phyloP scores from a whole-genome alignment of 2,329 filamentous ascomycete genomes.

The Madurella fahalii region DNA sequence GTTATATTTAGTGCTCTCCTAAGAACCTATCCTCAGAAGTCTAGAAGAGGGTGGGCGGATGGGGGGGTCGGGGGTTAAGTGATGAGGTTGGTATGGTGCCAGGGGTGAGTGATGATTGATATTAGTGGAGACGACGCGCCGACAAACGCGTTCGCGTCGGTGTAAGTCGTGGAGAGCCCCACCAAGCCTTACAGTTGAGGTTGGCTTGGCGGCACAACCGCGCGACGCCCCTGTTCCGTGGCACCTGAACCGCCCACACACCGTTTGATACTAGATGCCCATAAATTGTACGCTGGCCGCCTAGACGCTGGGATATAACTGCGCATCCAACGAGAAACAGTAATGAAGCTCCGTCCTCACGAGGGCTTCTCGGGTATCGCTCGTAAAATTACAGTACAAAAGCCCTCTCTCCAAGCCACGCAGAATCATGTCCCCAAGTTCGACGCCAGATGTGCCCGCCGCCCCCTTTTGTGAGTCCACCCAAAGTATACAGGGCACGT shows the following conservation, averaged over 20 bases:
- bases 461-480: slow-evolving; percentile 13
- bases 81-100: slow-evolving; percentile 2
- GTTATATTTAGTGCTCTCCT: neutral
- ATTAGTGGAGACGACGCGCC: slow-evolving; percentile 22
- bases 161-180: slow-evolving; percentile 6
- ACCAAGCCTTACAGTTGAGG: no score
- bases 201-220: neutral
- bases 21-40: slow-evolving; percentile 1
- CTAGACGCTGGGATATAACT: neutral
- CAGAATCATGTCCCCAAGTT: neutral
- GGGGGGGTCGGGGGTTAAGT: slow-evolving; percentile 5
- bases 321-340: neutral
- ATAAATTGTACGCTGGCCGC: neutral
- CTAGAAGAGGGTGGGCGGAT: slow-evolving; percentile 4
- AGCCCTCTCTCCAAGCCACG: slow-evolving; percentile 5
- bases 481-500: slow-evolving; percentile 15
- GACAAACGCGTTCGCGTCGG: slow-evolving; percentile 15
- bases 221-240: slow-evolving; percentile 14
- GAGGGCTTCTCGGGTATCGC: slow-evolving; percentile 30
- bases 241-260: neutral
- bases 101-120: slow-evolving; percentile 12
- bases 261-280: neutral
- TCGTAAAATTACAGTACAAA: slow-evolving; percentile 25
- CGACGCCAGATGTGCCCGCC: slow-evolving; percentile 10
- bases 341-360: neutral